Conservation (phyloP, 2,329 filamentous ascomycete species). For the Epichloe festucae region DNA sequence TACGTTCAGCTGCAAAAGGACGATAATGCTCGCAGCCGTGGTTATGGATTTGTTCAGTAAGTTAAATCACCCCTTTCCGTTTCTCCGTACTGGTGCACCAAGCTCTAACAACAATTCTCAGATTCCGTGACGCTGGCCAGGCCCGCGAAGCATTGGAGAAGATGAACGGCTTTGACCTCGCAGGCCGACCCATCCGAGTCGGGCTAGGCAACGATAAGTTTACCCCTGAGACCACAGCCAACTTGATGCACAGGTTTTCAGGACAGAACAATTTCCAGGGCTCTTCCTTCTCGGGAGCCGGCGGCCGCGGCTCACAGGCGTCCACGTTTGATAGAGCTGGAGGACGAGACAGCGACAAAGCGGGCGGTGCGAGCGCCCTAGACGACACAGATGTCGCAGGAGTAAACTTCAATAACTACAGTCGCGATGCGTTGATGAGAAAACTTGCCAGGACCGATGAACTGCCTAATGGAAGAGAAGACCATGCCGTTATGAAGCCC, state of each 20-base stretch:
- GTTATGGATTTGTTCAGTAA: conserved; percentile 98
- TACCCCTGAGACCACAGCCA: conserved; percentile 90
- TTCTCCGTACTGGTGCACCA: background rate
- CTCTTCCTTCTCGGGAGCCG: conserved; percentile 81
- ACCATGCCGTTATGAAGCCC: conserved; percentile 61
- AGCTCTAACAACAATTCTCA: conserved; percentile 20
- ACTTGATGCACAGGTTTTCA: conserved; percentile 83
- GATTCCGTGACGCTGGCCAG: conserved; percentile 79
- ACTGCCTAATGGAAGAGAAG: conserved; percentile 48
- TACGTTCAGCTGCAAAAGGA: conserved; percentile 95
- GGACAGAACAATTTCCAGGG: conserved; percentile 74
- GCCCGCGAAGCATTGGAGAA: conserved; percentile 93
- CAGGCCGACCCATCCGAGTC: conserved; percentile 92
- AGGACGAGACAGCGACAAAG: conserved; percentile 79
- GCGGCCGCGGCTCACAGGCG: conserved; percentile 72
- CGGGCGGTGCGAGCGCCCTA: conserved; percentile 80
- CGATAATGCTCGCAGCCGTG: conserved; percentile 76
- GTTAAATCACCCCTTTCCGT: conserved; percentile 23
- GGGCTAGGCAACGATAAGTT: conserved; percentile 99
- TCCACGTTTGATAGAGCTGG: conserved; percentile 86
- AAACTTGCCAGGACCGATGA: conserved; percentile 96
- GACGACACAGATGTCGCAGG: conserved; percentile 96
- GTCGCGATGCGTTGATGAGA: conserved; percentile 94
- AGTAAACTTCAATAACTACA: conserved; percentile 99
- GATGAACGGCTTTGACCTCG: conserved; percentile 98